Evolutionary conservation across 306 rosid genomes (phyloP), one percentile per base, ranked within the genome.

Genomic region (Rubus idaeus): DNA sequence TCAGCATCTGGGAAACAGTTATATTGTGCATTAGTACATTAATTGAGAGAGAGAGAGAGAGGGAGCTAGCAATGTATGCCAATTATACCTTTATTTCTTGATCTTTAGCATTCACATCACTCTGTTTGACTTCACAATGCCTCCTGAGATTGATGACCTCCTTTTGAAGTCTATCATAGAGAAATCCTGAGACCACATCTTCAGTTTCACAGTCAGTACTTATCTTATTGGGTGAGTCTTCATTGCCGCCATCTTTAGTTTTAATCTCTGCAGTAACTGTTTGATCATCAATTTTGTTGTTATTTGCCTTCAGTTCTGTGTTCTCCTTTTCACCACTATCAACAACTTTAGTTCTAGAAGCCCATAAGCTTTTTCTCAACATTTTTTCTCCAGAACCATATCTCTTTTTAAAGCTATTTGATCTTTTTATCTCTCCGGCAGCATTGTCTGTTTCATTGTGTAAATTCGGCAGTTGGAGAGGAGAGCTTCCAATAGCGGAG

Each of bases 151-250:
- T 84, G 81, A 95, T 89, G 70, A 88, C 90, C 81, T 90, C 97
- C 84, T 95, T 95, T 58, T 90, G 97, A 79, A 95, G 93, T 79
- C 80, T 87, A 41, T 95, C 99, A 68, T 92, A 92, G 71, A 95
- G 88, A 85, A 89, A 95, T 44, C 99, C 97, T 3, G 99, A 95
- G 61, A 95, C 91, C 71, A 81, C 39, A 76, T 92, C 98, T 70
- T 88, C 82, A 44, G 56, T 78, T 10, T 83, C 80, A 51, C 79
- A 66, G 61, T 70, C 87, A 62, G 68, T 69, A 46, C 77, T 12
- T 51, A 14, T 80, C 75, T 83, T 81, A 82, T 68, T 52, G 51
- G 72, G 74, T 23, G 79, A 65, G 67, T 60, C 89, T 58, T 75
- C 87, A 49, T 83, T 57, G 61, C 20, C 80, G 50, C 68, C 66